Percentiles rank a stretch among this genome's conserved stretches.
Conservation (phyloP, 2,329 filamentous ascomycete species). For the Sporothrix brunneoviolacea region DNA sequence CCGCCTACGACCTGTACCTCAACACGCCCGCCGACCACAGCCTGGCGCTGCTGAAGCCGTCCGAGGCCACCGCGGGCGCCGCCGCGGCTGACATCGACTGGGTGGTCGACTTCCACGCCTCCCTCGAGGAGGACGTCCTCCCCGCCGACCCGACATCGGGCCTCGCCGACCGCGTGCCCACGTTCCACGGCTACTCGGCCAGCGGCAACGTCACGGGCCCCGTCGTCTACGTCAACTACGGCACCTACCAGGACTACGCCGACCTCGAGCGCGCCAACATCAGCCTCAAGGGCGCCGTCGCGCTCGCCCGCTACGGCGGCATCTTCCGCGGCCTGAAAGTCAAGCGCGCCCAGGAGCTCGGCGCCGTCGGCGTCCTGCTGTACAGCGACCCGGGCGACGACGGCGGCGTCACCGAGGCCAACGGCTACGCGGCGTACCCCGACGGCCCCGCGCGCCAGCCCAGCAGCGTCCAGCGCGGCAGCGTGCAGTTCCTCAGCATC, state of each 20-base stretch:
- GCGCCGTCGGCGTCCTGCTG: conserved; percentile 77
- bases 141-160: conserved; percentile 75
- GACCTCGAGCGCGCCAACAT: conserved; percentile 71
- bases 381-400: conserved; percentile 90
- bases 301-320: conserved; percentile 75
- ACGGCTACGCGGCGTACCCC: conserved; percentile 74
- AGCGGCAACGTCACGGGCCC: conserved; percentile 83
- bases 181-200: conserved; percentile 92
- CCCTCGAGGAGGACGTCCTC: conserved; percentile 75
- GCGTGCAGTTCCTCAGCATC: conserved; percentile 70
- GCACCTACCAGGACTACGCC: conserved; percentile 78
- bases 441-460: conserved; percentile 81
- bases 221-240: conserved; percentile 88
- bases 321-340: conserved; percentile 89
- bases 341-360: conserved; percentile 84
- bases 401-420: conserved; percentile 70
- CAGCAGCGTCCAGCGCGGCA: conserved; percentile 84
- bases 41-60: conserved; percentile 56
- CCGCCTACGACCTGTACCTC: conserved; percentile 68
- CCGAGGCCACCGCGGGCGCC: conserved; percentile 20
- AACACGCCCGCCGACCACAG: conserved; percentile 71
- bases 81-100: conserved; percentile 30
- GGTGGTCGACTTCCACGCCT: conserved; percentile 69
- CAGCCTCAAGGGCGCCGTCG: conserved; percentile 76
- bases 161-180: conserved; percentile 67